These are phyloP conservation scores for Furcasterigmium sp. DNA, from an alignment of 2,329 filamentous ascomycete species.

Conservation along the genomic window DNA sequence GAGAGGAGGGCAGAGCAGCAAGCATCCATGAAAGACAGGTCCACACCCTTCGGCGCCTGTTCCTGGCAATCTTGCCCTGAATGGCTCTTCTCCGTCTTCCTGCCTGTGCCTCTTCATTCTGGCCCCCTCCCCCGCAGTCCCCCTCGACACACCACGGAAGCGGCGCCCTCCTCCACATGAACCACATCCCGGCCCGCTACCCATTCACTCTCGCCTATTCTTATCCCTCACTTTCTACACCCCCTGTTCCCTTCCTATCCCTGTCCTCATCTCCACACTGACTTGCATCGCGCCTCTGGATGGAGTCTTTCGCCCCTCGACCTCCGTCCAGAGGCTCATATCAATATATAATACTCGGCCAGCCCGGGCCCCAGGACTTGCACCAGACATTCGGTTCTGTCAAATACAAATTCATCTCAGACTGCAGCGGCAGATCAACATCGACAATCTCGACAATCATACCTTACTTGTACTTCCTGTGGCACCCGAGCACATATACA, in stretches of 20 bases:
- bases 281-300: not conserved
- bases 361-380: not conserved
- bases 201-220: conserved; percentile 1
- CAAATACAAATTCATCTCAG: not conserved
- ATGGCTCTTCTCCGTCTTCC: not conserved
- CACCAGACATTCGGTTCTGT: not conserved
- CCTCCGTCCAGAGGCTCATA: not conserved
- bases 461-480: not conserved
- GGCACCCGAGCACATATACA: not conserved
- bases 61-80: not conserved
- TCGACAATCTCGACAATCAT: not conserved
- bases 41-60: not conserved
- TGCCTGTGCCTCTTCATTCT: not conserved
- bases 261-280: not conserved
- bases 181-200: not conserved
- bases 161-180: not conserved
- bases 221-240: not conserved
- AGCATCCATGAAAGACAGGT: not conserved
- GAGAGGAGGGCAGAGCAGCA: too few species aligned
- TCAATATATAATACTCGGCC: not conserved
- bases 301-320: not conserved
- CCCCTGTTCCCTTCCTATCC: not conserved
- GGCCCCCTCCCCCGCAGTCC: not conserved
- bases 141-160: not conserved
- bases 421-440: not conserved